Conservation (phyloP, 2,329 filamentous ascomycete species). For the Sphaerulina vaccinii region DNA sequence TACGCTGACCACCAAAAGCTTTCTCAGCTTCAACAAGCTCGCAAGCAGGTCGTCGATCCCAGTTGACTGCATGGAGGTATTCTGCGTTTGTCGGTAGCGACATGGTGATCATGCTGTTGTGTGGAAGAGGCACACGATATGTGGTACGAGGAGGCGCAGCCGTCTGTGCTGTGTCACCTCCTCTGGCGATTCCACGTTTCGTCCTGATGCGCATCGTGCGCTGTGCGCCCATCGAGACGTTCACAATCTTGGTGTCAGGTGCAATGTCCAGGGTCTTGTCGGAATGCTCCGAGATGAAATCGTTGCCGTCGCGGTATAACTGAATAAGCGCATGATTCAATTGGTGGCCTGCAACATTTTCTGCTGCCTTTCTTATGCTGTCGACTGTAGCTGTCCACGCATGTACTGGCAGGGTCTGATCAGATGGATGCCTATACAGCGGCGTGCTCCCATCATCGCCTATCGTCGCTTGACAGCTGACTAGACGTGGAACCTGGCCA, state of each 20-base stretch:
- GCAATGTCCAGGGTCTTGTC: conserved; percentile 95
- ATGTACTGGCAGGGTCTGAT: conserved; percentile 76
- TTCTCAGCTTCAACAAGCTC: conserved; percentile 71
- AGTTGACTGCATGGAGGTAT: conserved; percentile 90
- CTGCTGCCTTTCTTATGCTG: conserved; percentile 65
- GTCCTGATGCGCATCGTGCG: conserved; percentile 86
- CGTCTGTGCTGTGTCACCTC: background rate
- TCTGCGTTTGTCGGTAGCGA: conserved; percentile 76
- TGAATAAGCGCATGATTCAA: conserved; percentile 94
- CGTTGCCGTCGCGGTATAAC: conserved; percentile 80
- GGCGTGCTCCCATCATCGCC: conserved; percentile 76
- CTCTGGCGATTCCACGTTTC: conserved; percentile 55
- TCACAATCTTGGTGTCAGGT: conserved; percentile 78
- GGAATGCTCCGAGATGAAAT: conserved; percentile 94
- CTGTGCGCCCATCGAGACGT: conserved; percentile 89
- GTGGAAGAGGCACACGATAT: conserved; percentile 72
- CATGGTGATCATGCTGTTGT: conserved; percentile 85
- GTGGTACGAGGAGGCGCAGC: conserved; percentile 55
- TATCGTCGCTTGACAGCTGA: conserved; percentile 80
- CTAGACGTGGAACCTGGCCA: conserved; percentile 84
- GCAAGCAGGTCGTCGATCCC: conserved; percentile 70
- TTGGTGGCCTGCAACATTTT: conserved; percentile 70
- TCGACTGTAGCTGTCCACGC: conserved; percentile 73
- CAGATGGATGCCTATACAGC: conserved; percentile 91
- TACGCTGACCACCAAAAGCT: conserved; percentile 72